Evolutionary conservation across 768 basidiomycete species (phyloP).

Genomic region (Russula sp.): DNA sequence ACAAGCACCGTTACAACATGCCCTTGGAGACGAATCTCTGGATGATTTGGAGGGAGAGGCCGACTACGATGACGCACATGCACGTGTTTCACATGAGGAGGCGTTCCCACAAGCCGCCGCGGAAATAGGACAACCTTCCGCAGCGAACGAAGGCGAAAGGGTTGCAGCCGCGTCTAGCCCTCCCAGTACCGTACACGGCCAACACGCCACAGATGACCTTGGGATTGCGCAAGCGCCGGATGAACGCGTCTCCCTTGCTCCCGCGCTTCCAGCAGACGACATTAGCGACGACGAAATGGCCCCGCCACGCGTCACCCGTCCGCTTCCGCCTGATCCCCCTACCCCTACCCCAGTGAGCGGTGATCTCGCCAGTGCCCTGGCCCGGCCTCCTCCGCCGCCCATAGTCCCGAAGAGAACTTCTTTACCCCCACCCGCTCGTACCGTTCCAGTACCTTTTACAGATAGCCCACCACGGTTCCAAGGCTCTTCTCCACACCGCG

Average conservation of each 20-base stretch:
- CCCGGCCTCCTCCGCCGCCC: slow-evolving; percentile 6
- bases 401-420: slow-evolving; percentile 25
- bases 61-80: slow-evolving; percentile 18
- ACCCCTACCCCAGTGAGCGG: slow-evolving; percentile 28
- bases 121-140: neutral
- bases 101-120: slow-evolving; percentile 7
- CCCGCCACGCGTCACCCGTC: slow-evolving; percentile 37
- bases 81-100: slow-evolving; percentile 27
- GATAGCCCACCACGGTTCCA: slow-evolving; percentile 5
- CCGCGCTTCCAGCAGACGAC: slow-evolving; percentile 31
- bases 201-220: slow-evolving; percentile 7
- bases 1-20: slow-evolving; percentile 21
- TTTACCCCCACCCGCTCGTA: slow-evolving; percentile 25
- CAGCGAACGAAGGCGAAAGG: slow-evolving; percentile 11
- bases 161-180: slow-evolving; percentile 15
- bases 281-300: slow-evolving; percentile 33
- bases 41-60: neutral
- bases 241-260: slow-evolving; percentile 6
- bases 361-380: neutral
- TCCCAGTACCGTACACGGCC: slow-evolving; percentile 3
- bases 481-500: slow-evolving; percentile 12
- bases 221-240: neutral
- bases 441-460: slow-evolving; percentile 8
- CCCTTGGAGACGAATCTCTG: slow-evolving; percentile 6
- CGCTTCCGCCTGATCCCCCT: slow-evolving; percentile 37